phyloP scores from a whole-genome alignment of 2,329 filamentous ascomycete genomes.

The Penicillium polonicum region DNA sequence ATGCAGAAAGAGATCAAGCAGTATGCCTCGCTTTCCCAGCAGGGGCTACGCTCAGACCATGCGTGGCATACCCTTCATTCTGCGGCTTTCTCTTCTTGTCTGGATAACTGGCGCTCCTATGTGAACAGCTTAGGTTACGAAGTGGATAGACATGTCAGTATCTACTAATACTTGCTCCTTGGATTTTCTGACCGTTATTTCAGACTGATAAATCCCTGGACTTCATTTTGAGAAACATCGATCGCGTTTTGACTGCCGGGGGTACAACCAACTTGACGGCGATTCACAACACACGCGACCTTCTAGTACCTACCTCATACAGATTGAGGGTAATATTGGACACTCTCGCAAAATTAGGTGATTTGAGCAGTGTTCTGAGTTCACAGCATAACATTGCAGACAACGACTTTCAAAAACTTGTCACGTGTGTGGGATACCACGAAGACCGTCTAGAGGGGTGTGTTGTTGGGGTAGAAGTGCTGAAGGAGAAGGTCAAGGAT shows the following conservation, averaged over 20 bases:
- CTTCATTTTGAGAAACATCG: background rate
- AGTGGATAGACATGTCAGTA: background rate
- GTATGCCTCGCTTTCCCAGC: background rate
- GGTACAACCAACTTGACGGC: background rate
- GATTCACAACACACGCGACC: constrained; percentile 3
- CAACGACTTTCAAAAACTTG: background rate
- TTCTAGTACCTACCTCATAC: background rate
- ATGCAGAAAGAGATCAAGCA: background rate
- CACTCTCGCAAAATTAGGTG: constrained; percentile 9
- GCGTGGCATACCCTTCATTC: background rate
- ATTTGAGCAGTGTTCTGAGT: constrained; percentile 10
- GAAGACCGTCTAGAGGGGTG: constrained; percentile 12
- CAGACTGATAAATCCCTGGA: background rate
- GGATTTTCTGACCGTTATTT: background rate
- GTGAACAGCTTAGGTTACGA: background rate
- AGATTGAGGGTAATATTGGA: background rate
- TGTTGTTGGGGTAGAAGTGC: constrained; percentile 12
- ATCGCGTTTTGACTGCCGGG: background rate
- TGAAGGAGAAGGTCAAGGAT: constrained; percentile 19
- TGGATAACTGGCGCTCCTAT: background rate
- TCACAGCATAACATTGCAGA: background rate
- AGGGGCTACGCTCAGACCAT: background rate
- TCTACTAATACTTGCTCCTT: background rate
- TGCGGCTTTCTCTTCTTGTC: background rate
- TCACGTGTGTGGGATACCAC: constrained; percentile 7